Conservation (phyloP, 2,329 filamentous ascomycete species). For the Venturia effusa region DNA sequence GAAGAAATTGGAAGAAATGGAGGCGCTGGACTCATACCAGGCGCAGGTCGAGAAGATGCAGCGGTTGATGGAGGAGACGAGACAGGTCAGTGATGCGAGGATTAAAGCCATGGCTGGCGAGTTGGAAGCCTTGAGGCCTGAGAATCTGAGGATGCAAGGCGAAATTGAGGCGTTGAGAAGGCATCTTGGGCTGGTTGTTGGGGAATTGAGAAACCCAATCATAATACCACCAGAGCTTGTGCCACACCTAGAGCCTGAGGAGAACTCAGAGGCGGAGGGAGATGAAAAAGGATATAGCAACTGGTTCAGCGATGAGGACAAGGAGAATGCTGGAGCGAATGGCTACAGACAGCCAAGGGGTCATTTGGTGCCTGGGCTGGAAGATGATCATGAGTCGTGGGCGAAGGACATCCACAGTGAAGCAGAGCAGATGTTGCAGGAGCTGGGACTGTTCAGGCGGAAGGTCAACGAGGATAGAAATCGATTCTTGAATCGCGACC, state of each 20-base stretch:
- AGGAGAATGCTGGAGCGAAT: slow-evolving; percentile 14
- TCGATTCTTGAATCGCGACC: slow-evolving; percentile 37
- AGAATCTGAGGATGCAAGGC: slow-evolving; percentile 45
- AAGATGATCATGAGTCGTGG: slow-evolving; percentile 29
- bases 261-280: slow-evolving; percentile 18
- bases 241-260: slow-evolving; percentile 14
- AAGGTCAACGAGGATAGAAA: slow-evolving; percentile 77
- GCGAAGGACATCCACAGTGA: slow-evolving; percentile 64
- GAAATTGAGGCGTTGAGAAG: slow-evolving; percentile 82
- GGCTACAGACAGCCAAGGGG: slow-evolving; percentile 15
- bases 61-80: slow-evolving; percentile 88
- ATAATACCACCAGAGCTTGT: slow-evolving; percentile 37
- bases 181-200: slow-evolving; percentile 77
- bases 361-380: slow-evolving; percentile 18
- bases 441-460: slow-evolving; percentile 67
- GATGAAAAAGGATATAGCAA: slow-evolving; percentile 18
- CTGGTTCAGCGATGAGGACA: slow-evolving; percentile 17
- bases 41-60: slow-evolving; percentile 82
- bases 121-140: slow-evolving; percentile 36
- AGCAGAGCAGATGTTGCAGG: slow-evolving; percentile 73
- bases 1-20: slow-evolving; percentile 45
- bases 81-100: slow-evolving; percentile 84
- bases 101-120: slow-evolving; percentile 63
- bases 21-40: slow-evolving; percentile 89
- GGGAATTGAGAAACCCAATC: slow-evolving; percentile 85